Percentiles rank a stretch among this genome's conserved stretches.
These are phyloP conservation scores for Triadica sebifera DNA, from an alignment of 345 rosid genomes.

Conservation along the genomic window DNA sequence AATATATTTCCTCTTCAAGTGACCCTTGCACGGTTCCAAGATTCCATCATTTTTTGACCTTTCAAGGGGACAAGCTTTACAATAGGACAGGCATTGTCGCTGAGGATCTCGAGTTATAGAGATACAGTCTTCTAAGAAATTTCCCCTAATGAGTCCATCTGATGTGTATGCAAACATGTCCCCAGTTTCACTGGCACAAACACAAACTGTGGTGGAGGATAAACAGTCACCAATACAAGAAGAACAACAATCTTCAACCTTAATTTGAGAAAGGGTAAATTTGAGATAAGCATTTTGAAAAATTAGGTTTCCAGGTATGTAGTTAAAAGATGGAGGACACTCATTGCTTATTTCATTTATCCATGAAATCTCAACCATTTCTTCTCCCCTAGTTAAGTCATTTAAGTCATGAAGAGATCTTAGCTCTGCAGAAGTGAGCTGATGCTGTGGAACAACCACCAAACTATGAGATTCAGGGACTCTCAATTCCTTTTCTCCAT, in stretches of 20 bases:
- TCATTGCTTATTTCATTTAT: slow-evolving; percentile 59
- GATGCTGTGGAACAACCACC: slow-evolving; percentile 49
- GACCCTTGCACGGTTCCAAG: slow-evolving; percentile 80
- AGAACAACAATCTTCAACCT: slow-evolving; percentile 58
- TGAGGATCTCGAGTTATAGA: slow-evolving; percentile 54
- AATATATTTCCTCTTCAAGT: slow-evolving; percentile 65
- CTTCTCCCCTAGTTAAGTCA: slow-evolving; percentile 77
- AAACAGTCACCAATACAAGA: slow-evolving; percentile 70
- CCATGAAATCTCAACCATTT: slow-evolving; percentile 67
- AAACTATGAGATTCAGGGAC: slow-evolving; percentile 31
- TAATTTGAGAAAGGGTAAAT: slow-evolving; percentile 57
- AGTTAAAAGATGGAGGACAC: slow-evolving; percentile 55
- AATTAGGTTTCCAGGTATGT: slow-evolving; percentile 55
- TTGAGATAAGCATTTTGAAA: slow-evolving; percentile 56
- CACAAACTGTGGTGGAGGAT: slow-evolving; percentile 46
- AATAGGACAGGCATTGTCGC: slow-evolving; percentile 44
- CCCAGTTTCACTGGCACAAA: slow-evolving; percentile 48
- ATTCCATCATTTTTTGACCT: slow-evolving; percentile 49
- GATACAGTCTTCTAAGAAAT: slow-evolving; percentile 62
- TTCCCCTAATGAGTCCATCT: slow-evolving; percentile 55
- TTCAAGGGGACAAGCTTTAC: slow-evolving; percentile 72
- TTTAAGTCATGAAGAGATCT: slow-evolving; percentile 42
- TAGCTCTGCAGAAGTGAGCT: slow-evolving; percentile 44
- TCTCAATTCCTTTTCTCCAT: slow-evolving; percentile 15
- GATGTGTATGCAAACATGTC: slow-evolving; percentile 51